phyloP scores from a whole-genome alignment of 1,139 yeast species.

The Pichia sp. region DNA sequence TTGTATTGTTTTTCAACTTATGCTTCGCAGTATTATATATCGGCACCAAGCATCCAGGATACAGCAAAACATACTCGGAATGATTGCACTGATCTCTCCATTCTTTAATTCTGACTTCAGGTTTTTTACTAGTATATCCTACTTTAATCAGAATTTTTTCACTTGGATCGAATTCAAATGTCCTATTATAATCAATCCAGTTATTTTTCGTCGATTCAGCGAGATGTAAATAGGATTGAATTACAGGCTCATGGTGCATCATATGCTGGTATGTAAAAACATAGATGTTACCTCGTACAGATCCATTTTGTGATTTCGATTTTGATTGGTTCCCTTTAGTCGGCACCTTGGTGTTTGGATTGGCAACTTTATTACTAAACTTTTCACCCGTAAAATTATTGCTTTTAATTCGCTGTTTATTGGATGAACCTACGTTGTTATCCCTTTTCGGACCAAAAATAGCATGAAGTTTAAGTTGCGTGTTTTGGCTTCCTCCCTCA shows the following conservation, averaged over 20 bases:
- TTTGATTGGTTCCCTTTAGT: not conserved
- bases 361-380: no score
- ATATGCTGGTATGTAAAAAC: conserved; percentile 42
- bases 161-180: conserved; percentile 31
- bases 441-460: no score
- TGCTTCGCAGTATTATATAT: conserved; percentile 4
- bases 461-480: no score
- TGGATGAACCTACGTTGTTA: no score
- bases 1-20: no score
- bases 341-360: not conserved
- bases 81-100: conserved; percentile 52
- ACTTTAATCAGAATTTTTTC: conserved; percentile 41
- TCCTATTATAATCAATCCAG: conserved; percentile 25
- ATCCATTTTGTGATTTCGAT: not conserved
- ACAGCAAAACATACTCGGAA: conserved; percentile 28
- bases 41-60: conserved; percentile 24
- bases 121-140: conserved; percentile 47
- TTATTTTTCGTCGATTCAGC: conserved; percentile 14
- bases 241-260: conserved; percentile 24
- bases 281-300: conserved; percentile 40
- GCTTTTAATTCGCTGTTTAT: not conserved
- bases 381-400: not conserved
- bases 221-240: conserved; percentile 25
- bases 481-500: no score
- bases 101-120: conserved; percentile 36